Conservation (phyloP, 179 eudicot genomes). For the Spinacia oleracea region DNA sequence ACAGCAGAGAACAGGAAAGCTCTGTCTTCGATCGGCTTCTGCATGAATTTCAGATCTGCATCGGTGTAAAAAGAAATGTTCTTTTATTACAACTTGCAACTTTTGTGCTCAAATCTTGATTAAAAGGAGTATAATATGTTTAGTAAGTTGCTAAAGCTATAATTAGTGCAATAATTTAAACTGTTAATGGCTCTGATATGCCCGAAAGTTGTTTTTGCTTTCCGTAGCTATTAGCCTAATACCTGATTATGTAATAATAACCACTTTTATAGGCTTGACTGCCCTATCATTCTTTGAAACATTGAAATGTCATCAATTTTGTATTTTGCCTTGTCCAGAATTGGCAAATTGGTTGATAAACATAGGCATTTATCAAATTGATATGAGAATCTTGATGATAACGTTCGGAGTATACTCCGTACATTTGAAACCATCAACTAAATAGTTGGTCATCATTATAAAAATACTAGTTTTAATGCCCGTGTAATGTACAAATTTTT, state of each 20-base stretch:
- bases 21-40: conserved; percentile 6
- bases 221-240: not conserved
- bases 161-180: conserved; percentile 11
- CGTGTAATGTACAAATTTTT: too few relatives aligned
- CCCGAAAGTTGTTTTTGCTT: conserved; percentile 16
- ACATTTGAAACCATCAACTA: too few relatives aligned
- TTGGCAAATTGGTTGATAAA: not conserved
- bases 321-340: not conserved
- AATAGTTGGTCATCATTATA: too few relatives aligned
- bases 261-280: not conserved
- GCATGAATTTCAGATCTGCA: conserved; percentile 15
- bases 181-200: conserved; percentile 15
- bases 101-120: conserved; percentile 13
- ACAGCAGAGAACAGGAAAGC: conserved; percentile 13
- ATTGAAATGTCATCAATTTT: not conserved
- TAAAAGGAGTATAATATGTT: not conserved
- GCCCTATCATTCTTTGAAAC: not conserved
- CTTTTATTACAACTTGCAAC: conserved; percentile 24
- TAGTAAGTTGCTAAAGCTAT: not conserved
- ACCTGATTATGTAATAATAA: not conserved
- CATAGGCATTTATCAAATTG: too few relatives aligned
- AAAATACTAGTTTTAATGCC: too few relatives aligned
- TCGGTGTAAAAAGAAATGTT: not conserved
- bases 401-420: too few relatives aligned
- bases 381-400: too few relatives aligned